Base-by-base conservation (phyloP, 2,329 filamentous ascomycete genomes). In the Talaromyces pinophilus region DNA sequence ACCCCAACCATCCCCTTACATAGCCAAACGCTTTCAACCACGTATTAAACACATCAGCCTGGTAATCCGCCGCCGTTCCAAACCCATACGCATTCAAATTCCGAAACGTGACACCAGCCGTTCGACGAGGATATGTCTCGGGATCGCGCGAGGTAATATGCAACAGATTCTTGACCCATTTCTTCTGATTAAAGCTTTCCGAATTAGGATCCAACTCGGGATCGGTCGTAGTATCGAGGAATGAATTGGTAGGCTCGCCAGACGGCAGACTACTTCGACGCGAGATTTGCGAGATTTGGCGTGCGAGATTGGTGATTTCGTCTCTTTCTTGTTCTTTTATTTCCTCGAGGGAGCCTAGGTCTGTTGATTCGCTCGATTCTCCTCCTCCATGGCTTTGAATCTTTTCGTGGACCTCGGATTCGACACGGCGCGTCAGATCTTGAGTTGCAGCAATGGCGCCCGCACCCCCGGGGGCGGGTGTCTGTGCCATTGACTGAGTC, bases 61-160 rank as follows among this genome's bases (percentile, higher is more conserved):
- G 78, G 66, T 81, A 82, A 68, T 84, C 77, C 0, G 79, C 78
- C 13, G 79, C 76, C 2, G 74, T 75, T 38, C 80, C 74, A 67
- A 78, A 80, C 0, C 82, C 82, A 65, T 78, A 82, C 3, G 79
- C 81, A 62, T 77, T 80, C 30, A 83, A 71, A 40, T 82, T 78
- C 38, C 77, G 77, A 66, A 83, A 83, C 0, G 79, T 78, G 7
- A 82, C 74, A 5, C 80, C 81, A 1, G 76, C 75, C 1, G 73
- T 76, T 30, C 78, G 40, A 70, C 72, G 73, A 22, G 75, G 76
- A 62, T 75, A 77, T 4, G 72, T 73, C 38, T 75, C 73, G 1
- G 75, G 72, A 61, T 79, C 74, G 13, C 71, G 69, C n/a, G 71
- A 71, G 15, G 70, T 73, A 52, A 79, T 70, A 30, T 74, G 72